Evolutionary conservation across 108 stramenopile species (phyloP), one percentile per base, ranked within the genome.

Genomic region (Cyclostephanos tholiformis): DNA sequence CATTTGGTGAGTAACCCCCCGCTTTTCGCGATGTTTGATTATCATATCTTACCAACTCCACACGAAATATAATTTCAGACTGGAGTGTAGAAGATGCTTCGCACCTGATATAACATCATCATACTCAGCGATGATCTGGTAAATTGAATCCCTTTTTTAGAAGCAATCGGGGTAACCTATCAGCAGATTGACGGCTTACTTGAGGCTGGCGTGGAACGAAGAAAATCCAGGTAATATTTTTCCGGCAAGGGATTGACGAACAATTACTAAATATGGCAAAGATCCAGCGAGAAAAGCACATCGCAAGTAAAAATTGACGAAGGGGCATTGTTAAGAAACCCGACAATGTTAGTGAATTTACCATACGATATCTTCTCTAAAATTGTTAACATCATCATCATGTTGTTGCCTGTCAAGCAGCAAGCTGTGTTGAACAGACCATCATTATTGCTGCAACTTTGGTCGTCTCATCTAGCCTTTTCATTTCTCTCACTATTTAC

Each of bases 61-160:
- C 26, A 13, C 35, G n/a, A n/a, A 16, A 1, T 29, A 11, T 36
- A 14, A 7, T 17, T 10, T 32, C 11, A 60, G 59, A 72, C 22
- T 79, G 78, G 78, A 55, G 68, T 48, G 43, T 73, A 46, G 52
- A 72, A 13, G 78, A 79, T 72, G 78, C 78, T 0, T 63, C 65
- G 16, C 51, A 79, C 66, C 49, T 79, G 25, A 79, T 79, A 58
- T 79, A 55, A 50, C 7, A 26, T 26, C 25, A 55, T 53, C 20
- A 25, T 19, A 6, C 14, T 14, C 44, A 46, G 44, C 14, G 44
- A 46, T 46, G 44, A 17, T 14, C 1, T 46, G 14, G 16, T 46
- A 2, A 16, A 17, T 14, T 46, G 16, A 5, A 41, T 9, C 41
- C 41, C 41, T 5, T n/a, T n/a, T n/a, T n/a, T n/a, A n/a, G n/a